Evolutionary conservation across 176 grass and related monocot species (phyloP), one percentile per base, ranked within the genome.

Genomic region (Triticum urartu): DNA sequence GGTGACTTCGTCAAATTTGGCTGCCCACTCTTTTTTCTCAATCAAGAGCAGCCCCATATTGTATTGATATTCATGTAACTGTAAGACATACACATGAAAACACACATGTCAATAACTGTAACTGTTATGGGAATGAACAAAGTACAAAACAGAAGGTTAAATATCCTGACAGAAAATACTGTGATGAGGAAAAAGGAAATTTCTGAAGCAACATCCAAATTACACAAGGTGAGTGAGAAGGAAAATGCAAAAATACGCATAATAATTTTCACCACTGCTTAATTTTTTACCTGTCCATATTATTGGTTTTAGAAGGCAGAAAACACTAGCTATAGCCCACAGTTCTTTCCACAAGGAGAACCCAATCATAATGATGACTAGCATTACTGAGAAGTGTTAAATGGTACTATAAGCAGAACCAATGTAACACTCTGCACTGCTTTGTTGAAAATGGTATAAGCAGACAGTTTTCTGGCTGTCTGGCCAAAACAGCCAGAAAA

Each of bases 1-100:
- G 52, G 76, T 92, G 45, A 96, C 22, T 84, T 96, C 97, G 52
- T 92, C 92, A 17, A 90, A 35, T 78, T 94, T 99, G 80, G 81
- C 58, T 72, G 77, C 33, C 90, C 92, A 96, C 24, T 95, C 94
- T 78, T 99, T 99, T 81, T 99, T 99, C 82, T 99, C 97, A 73
- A 99, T 95, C 62, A 99, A 87, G 42, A 99, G 82, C 28, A 99
- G 82, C 4, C 97, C 97, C 97, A 99, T 94, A 64, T 92, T 99
- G 76, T 99, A 94, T 72, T 96, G 94, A 47, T 99, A 99, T 78
- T 92, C 94, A 71, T 94, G 94, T 75, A 99, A 84, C 94, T 96
- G 85, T 80, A 90, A 15, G 22, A 88, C 34, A 90, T 15, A 45
- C 12, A 76, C 56, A 86, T 9, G 21, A 86, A 64, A 64, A 38